Evolutionary conservation across 257 asterid species (phyloP).

Genomic region (Paulownia fortunei): DNA sequence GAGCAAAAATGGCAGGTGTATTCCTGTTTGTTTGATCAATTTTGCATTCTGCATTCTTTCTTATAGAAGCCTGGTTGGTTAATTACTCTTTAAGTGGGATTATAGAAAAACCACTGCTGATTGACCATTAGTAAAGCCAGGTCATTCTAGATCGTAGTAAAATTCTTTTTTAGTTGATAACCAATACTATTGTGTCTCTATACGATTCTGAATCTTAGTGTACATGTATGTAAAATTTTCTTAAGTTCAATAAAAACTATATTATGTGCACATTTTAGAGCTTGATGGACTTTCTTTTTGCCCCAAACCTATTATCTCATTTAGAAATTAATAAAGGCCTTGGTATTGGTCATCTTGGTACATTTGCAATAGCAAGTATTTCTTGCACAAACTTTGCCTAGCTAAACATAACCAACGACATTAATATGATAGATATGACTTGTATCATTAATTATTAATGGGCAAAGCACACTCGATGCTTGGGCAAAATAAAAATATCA

Average conservation of each 20-base stretch:
- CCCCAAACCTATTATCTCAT: too few relatives aligned
- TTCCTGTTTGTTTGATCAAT: not conserved
- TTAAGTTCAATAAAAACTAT: not conserved
- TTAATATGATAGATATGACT: too few relatives aligned
- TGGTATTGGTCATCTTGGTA: too few relatives aligned
- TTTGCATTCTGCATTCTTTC: constrained; percentile 19
- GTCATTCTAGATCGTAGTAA: not conserved
- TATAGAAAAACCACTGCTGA: constrained; percentile 22
- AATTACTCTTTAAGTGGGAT: constrained; percentile 21
- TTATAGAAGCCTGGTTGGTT: constrained; percentile 11
- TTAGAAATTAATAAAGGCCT: too few relatives aligned
- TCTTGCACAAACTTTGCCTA: too few relatives aligned
- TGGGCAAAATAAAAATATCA: too few relatives aligned
- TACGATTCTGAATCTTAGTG: not conserved
- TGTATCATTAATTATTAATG: too few relatives aligned
- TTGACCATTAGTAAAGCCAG: constrained; percentile 1
- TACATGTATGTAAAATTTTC: constrained; percentile 11
- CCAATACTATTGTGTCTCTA: not conserved
- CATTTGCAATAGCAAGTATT: too few relatives aligned
- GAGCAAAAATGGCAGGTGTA: not conserved
- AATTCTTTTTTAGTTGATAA: constrained; percentile 29
- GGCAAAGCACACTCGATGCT: too few relatives aligned
- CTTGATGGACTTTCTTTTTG: too few relatives aligned
- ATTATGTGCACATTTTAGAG: not conserved
- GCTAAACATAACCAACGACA: too few relatives aligned